A percentile compares a stretch with the other conserved stretches of the same genome.
Evolutionary conservation across 148 eudicot species (phyloP).

Genomic region (Tetragonia tetragonoides): DNA sequence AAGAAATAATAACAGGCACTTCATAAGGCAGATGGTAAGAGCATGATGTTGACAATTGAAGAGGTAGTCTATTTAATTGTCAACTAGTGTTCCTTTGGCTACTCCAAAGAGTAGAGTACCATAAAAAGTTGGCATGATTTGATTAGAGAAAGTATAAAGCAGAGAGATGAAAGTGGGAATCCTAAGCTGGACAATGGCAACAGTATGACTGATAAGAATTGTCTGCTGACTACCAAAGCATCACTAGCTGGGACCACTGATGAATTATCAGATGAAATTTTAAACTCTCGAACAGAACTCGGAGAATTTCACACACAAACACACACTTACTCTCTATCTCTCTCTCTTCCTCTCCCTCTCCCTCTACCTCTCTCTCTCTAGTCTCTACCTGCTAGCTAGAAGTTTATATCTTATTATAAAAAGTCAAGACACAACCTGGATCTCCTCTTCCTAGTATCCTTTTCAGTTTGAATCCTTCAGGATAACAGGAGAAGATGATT

Average conservation of each 20-base stretch:
- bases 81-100: slow-evolving; percentile 32
- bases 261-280: slow-evolving; percentile 30
- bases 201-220: slow-evolving; percentile 42
- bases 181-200: slow-evolving; percentile 49
- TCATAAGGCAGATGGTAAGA: slow-evolving; percentile 14
- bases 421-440: slow-evolving; percentile 14
- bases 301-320: no score
- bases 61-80: slow-evolving; percentile 27
- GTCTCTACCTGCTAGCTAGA: slow-evolving; percentile 2
- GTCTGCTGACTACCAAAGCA: slow-evolving; percentile 41
- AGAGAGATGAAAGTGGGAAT: slow-evolving; percentile 49
- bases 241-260: slow-evolving; percentile 33
- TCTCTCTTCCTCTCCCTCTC: background rate
- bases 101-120: slow-evolving; percentile 36
- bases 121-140: slow-evolving; percentile 33
- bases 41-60: slow-evolving; percentile 37
- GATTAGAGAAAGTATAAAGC: slow-evolving; percentile 27
- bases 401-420: slow-evolving; percentile 3
- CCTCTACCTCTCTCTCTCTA: slow-evolving; percentile 7
- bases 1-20: slow-evolving; percentile 23
- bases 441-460: slow-evolving; percentile 8
- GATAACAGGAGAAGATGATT: slow-evolving; percentile 22
- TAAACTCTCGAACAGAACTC: slow-evolving; percentile 9
- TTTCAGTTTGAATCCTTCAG: background rate
- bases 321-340: background rate